Conservation (phyloP, 441 rosid genomes). For the Eruca vesicaria region DNA sequence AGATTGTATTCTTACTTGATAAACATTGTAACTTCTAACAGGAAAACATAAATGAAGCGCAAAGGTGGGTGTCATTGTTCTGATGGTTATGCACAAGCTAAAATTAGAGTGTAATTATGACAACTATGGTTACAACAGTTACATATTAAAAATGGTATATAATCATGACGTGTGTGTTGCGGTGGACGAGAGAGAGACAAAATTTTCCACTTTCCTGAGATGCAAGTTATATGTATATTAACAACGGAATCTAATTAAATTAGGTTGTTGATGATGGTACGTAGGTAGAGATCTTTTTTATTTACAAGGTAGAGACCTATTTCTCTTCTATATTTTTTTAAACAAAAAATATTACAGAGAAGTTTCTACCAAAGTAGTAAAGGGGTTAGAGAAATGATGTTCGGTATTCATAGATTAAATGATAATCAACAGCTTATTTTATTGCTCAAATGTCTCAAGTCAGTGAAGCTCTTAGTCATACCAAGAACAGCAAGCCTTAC, state of each 20-base stretch:
- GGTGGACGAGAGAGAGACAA: background rate
- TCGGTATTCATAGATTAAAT: too few species aligned
- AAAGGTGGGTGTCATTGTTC: background rate
- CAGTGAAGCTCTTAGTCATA: slow-evolving; percentile 7
- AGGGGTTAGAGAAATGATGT: too few species aligned
- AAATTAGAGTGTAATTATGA: slow-evolving; percentile 6
- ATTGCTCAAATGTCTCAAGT: background rate
- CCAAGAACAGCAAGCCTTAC: slow-evolving; percentile 4
- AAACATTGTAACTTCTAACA: slow-evolving; percentile 1
- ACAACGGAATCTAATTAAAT: background rate
- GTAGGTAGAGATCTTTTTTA: too few species aligned
- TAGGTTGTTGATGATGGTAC: background rate
- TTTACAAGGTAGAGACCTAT: background rate
- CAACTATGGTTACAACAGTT: background rate
- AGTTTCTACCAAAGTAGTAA: too few species aligned
- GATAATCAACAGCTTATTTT: too few species aligned
- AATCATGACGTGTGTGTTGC: background rate
- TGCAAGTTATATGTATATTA: background rate
- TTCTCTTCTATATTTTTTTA: background rate
- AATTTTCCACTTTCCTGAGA: background rate
- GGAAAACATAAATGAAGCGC: background rate
- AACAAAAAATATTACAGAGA: background rate
- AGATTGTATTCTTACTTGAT: slow-evolving; percentile 9
- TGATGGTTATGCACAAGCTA: background rate
- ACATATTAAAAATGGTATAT: background rate